phyloP scores from a whole-genome alignment of 2,329 filamentous ascomycete species.

The Claviceps humidiphila region DNA sequence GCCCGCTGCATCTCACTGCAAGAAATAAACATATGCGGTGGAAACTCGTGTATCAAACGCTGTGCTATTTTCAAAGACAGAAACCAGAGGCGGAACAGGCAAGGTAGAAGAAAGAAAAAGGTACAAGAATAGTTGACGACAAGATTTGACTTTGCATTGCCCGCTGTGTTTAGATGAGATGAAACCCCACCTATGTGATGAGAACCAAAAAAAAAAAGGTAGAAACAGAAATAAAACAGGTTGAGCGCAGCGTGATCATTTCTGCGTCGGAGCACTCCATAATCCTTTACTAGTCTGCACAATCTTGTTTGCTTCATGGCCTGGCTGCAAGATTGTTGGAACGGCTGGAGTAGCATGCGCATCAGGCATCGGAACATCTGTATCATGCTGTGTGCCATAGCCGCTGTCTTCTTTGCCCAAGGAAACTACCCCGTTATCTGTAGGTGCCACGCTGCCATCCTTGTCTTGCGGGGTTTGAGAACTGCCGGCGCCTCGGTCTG shows the following conservation, averaged over 20 bases:
- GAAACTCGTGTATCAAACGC: too few species aligned
- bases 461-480: slow-evolving; percentile 6
- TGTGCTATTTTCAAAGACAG: too few species aligned
- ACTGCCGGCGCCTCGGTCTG: slow-evolving; percentile 22
- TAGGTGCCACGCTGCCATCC: slow-evolving; percentile 12
- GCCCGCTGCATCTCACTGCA: too few species aligned
- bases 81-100: background rate
- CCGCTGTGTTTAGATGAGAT: too few species aligned
- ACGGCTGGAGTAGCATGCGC: slow-evolving; percentile 20
- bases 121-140: background rate
- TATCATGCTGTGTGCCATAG: slow-evolving; percentile 29
- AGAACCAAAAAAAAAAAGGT: background rate
- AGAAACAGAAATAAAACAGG: background rate
- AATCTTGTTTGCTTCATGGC: slow-evolving; percentile 40
- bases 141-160: too few species aligned
- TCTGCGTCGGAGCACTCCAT: slow-evolving; percentile 32
- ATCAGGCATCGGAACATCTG: slow-evolving; percentile 33
- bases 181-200: too few species aligned
- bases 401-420: slow-evolving; percentile 33
- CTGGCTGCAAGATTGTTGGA: slow-evolving; percentile 40
- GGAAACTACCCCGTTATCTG: slow-evolving; percentile 33
- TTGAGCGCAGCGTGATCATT: slow-evolving; percentile 9
- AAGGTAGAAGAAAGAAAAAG: background rate
- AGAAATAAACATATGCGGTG: too few species aligned
- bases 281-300: slow-evolving; percentile 52